Base-by-base conservation (phyloP, 2,329 filamentous ascomycete species). In the Xylariaceae sp. region DNA sequence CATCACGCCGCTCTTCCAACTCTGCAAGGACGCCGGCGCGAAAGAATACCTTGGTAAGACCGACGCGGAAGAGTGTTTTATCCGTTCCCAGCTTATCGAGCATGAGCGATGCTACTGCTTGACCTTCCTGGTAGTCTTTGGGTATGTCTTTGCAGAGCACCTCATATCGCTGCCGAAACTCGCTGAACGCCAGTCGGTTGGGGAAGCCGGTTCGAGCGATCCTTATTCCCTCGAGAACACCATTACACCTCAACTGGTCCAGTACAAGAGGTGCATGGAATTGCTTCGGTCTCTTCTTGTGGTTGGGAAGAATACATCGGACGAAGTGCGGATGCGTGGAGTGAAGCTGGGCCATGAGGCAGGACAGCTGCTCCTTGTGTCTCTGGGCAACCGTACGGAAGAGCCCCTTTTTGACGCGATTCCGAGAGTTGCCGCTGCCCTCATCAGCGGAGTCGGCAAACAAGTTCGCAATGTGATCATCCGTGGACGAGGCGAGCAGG, bases 291-390 rank as follows among this genome's bases (percentile, higher is more conserved):
- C 88, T 84, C 76, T 99, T 99, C 76, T 96, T 97, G 79, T 99
- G 94, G 71, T 99, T 99, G 2, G 94, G 95, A 61, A 99, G 81
- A 63, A 99, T 99, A 72, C 94, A 99, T 51, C 94, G 89, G 35
- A 99, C 94, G 72, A 99, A 99, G 74, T 99, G 94, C 59, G 95
- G 95, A 72, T 99, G 94, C 0, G 94, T 99, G 0, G 90, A 95
- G 73, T 99, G 89, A 13, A 99, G 83, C 70, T 97, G 92, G 11
- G 82, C 81, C 94, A 99, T 99, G 60, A 99, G 78, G 62, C 87
- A 95, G n/a, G 92, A 90, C n/a, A 99, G 82, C 68, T 97, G 93
- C 74, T 99, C 94, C 75, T 99, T 99, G 79, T 99, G 94, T 68
- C 92, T 84, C 73, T 99, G 94, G 4, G 94, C 94, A 4, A 96